phyloP scores from a whole-genome alignment of 2,329 filamentous ascomycete genomes.

The Diaporthe citrichinensis region DNA sequence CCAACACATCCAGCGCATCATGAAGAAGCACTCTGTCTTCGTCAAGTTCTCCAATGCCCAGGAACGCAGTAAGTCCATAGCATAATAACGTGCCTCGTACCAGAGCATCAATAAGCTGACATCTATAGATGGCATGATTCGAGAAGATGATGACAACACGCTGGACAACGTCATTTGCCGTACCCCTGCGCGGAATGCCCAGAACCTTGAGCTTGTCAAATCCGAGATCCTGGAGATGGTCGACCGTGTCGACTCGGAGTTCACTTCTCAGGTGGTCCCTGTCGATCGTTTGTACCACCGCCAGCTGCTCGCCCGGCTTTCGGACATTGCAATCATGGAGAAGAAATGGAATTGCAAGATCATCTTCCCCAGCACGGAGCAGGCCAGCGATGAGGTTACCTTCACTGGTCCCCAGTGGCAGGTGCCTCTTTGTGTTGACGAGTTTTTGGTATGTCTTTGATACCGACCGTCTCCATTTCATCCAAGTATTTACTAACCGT shows the following conservation, averaged over 20 bases:
- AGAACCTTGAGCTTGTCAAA: conserved; percentile 97
- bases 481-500: conserved; percentile 49
- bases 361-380: conserved; percentile 96
- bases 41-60: conserved; percentile 99
- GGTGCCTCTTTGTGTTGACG: conserved; percentile 95
- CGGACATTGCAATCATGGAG: conserved; percentile 93
- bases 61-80: conserved; percentile 78
- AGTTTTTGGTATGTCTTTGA: conserved; percentile 79
- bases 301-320: conserved; percentile 88
- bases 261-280: conserved; percentile 92
- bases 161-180: conserved; percentile 99
- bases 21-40: conserved; percentile 99
- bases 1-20: conserved; percentile 98
- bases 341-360: conserved; percentile 99
- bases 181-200: conserved; percentile 95
- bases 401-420: conserved; percentile 98
- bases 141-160: conserved; percentile 98
- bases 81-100: neutral
- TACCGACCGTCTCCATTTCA: neutral
- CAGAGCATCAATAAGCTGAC: conserved; percentile 46
- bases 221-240: conserved; percentile 99
- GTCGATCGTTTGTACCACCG: conserved; percentile 97
- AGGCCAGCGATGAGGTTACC: conserved; percentile 95
- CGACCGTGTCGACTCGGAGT: conserved; percentile 97
- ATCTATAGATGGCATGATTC: conserved; percentile 77